phyloP scores from a whole-genome alignment of 305 asterid genomes.

The Fraxinus platypoda region DNA sequence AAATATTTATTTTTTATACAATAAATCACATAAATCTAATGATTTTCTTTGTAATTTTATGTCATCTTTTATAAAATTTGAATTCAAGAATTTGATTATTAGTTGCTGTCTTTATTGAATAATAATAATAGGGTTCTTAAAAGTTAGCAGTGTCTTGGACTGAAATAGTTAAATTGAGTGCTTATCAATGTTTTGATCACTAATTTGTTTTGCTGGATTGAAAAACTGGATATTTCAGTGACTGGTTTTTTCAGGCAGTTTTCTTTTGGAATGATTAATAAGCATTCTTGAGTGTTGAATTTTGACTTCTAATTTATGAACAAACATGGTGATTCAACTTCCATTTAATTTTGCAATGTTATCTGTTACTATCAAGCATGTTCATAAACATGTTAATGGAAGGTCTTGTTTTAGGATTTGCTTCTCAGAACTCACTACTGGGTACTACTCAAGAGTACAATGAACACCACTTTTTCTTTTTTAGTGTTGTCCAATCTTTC shows the following conservation, averaged over 20 bases:
- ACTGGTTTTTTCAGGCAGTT: too few relatives aligned
- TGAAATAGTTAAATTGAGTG: too few relatives aligned
- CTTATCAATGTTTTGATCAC: too few relatives aligned
- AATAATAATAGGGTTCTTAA: neutral
- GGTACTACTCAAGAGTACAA: too few relatives aligned
- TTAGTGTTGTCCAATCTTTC: too few relatives aligned
- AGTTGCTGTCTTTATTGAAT: slow-evolving; percentile 16
- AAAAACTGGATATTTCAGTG: too few relatives aligned
- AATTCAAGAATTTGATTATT: slow-evolving; percentile 18
- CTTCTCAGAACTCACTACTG: neutral
- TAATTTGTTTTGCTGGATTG: too few relatives aligned
- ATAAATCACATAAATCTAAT: neutral
- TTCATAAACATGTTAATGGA: too few relatives aligned
- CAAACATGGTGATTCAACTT: neutral
- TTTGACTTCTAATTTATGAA: neutral
- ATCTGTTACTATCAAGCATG: too few relatives aligned
- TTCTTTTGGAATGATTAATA: neutral
- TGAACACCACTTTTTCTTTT: too few relatives aligned
- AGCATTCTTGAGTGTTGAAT: neutral
- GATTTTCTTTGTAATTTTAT: too few relatives aligned
- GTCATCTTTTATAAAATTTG: neutral
- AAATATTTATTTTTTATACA: neutral
- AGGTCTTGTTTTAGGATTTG: neutral
- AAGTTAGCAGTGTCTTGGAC: neutral
- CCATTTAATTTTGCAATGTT: too few relatives aligned